Base-by-base conservation (phyloP, 306 rosid genomes). In the Malus asiatica region DNA sequence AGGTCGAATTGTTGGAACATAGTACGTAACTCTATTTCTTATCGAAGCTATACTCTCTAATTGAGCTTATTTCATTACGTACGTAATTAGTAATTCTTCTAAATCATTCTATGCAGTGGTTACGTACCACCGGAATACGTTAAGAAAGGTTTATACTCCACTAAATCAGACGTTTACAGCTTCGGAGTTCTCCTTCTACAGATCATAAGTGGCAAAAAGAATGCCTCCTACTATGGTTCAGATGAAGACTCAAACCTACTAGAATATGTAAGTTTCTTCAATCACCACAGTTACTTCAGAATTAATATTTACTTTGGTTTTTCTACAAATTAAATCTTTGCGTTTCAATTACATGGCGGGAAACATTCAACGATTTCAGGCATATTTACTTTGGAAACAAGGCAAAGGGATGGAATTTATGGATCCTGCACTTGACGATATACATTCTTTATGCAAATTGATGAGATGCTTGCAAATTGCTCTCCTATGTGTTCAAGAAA, bases 131-230 rank as follows among this genome's bases (percentile, higher is more conserved):
- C 79, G 3, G 83, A 86, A 74, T 69, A 80, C 16, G 48, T 60
- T 5, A 44, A 11, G 44, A 19, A 76, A 19, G 83, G 90, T 2
- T 1, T 73, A 25, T 87, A 68, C 38, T 87, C 88, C 2, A 61
- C 35, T 2, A 83, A 86, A 33, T 86, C 51, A 0, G 77, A 86
- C 27, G 81, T 86, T 0, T 83, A 86, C 12, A 80, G 85, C 38
- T 86, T 86, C 71, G 85, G 87, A 25, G 75, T 86, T 30, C 68
- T 84, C 6, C 84, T 84, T 32, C 71, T 84, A 8, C 87, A 87
- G 55, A 84, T 80, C 25, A 79, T 87, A 20, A 80, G 90, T 76
- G 85, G 85, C 22, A 80, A 58, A 59, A 81, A 46, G 71, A 71
- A 3, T 29, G 4, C 60, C 38, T 3, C 14, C 1, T 13, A 4